phyloP scores from a whole-genome alignment of 371 early-diverging fungal genomes.

The Mortierella sp. region DNA sequence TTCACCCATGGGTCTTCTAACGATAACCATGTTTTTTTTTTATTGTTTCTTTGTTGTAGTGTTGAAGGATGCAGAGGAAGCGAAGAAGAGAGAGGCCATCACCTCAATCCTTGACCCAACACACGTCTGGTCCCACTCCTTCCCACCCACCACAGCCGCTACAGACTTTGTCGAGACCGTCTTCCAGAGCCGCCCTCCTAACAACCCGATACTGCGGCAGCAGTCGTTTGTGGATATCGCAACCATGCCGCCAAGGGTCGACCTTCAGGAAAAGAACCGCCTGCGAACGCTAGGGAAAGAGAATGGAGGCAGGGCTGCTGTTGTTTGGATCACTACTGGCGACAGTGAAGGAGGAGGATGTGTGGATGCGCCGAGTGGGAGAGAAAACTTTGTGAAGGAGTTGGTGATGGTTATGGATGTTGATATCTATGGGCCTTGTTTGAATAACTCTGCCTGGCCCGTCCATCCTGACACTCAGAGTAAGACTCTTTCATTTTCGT shows the following conservation, averaged over 20 bases:
- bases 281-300: conserved; percentile 16
- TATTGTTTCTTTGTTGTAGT: background rate
- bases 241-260: conserved; percentile 14
- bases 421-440: conserved; percentile 30
- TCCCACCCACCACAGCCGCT: background rate
- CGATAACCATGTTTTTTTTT: background rate
- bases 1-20: background rate
- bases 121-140: conserved; percentile 21
- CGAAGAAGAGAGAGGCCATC: background rate
- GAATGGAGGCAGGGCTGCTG: conserved; percentile 29
- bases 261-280: conserved; percentile 29
- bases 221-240: conserved; percentile 12
- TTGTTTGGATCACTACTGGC: conserved; percentile 16
- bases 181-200: background rate
- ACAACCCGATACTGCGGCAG: background rate
- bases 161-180: conserved; percentile 22
- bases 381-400: conserved; percentile 29
- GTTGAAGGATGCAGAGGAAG: background rate
- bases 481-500: conserved; percentile 10
- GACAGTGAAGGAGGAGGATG: background rate
- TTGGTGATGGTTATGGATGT: conserved; percentile 31
- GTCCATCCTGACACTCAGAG: conserved; percentile 38
- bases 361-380: conserved; percentile 23
- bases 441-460: conserved; percentile 50
- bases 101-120: background rate